Conservation (phyloP, 176 grass and related monocot genomes). For the Aegilops tauschii region DNA sequence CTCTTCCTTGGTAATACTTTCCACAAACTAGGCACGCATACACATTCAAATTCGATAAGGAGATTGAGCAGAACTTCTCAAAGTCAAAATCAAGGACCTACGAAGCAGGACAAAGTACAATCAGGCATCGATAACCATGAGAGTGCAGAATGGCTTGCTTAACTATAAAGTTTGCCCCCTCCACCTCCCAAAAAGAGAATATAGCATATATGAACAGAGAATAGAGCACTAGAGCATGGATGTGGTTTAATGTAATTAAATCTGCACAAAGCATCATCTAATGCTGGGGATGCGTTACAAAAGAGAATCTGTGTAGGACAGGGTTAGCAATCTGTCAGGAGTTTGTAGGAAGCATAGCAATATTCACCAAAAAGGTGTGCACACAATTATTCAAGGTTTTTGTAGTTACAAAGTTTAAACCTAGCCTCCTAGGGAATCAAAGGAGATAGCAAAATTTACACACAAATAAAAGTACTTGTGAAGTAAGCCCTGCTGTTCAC, state of each 20-base stretch:
- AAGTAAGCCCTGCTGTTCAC: background rate
- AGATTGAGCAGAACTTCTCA: slow-evolving; percentile 97
- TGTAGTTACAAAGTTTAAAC: background rate
- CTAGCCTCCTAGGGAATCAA: background rate
- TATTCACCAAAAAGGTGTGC: background rate
- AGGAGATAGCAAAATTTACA: background rate
- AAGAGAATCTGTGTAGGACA: background rate
- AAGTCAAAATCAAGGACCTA: slow-evolving; percentile 99
- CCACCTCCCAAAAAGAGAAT: background rate
- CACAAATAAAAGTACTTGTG: background rate
- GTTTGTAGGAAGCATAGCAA: background rate
- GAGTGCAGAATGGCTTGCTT: background rate
- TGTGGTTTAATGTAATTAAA: background rate
- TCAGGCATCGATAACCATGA: background rate
- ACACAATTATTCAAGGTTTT: background rate
- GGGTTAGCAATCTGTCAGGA: background rate
- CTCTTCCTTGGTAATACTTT: slow-evolving; percentile 99
- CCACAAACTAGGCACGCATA: slow-evolving; percentile 97
- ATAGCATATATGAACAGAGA: background rate
- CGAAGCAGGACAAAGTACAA: background rate
- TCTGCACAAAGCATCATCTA: background rate
- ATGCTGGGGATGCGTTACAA: background rate
- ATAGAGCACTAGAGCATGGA: background rate
- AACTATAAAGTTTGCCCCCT: background rate
- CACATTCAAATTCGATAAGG: slow-evolving; percentile 96